Conservation (phyloP, 331 rosid species). For the Phaseolus coccineus region DNA sequence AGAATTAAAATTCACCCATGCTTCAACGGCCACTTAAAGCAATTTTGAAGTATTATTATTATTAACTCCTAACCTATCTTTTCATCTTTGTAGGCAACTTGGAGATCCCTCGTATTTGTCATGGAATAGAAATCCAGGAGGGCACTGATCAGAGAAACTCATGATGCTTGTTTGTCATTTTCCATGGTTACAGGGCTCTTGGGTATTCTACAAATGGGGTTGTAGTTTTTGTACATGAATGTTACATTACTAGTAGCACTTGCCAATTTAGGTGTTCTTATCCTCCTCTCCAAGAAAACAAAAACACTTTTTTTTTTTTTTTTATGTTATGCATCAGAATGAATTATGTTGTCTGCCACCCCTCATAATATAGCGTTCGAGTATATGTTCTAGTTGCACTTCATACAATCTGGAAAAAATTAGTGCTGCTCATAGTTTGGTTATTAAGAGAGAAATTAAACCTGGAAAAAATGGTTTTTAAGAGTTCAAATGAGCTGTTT, state of each 20-base stretch:
- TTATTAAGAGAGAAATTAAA: no score
- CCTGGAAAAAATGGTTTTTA: no score
- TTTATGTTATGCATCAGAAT: slow-evolving; percentile 18
- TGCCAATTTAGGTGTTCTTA: slow-evolving; percentile 34
- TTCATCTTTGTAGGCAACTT: slow-evolving; percentile 72
- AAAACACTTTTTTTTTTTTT: not conserved
- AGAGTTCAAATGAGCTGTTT: no score
- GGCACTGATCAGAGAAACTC: slow-evolving; percentile 59
- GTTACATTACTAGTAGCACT: slow-evolving; percentile 25
- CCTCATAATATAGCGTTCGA: not conserved
- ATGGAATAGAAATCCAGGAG: slow-evolving; percentile 90
- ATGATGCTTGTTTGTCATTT: not conserved
- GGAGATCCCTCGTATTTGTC: slow-evolving; percentile 96
- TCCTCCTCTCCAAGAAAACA: not conserved
- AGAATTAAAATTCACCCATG: slow-evolving; percentile 3
- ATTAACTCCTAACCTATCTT: slow-evolving; percentile 9
- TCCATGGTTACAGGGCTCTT: slow-evolving; percentile 37
- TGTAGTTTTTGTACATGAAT: slow-evolving; percentile 54
- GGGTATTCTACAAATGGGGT: slow-evolving; percentile 21
- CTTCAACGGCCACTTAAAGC: not conserved
- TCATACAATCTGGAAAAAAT: not conserved
- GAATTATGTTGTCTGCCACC: slow-evolving; percentile 36
- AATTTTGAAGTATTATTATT: slow-evolving; percentile 1
- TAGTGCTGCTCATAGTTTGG: no score
- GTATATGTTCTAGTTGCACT: not conserved